Base-by-base conservation (phyloP, 176 grass and related monocot species). In the Oryza coarctata region DNA sequence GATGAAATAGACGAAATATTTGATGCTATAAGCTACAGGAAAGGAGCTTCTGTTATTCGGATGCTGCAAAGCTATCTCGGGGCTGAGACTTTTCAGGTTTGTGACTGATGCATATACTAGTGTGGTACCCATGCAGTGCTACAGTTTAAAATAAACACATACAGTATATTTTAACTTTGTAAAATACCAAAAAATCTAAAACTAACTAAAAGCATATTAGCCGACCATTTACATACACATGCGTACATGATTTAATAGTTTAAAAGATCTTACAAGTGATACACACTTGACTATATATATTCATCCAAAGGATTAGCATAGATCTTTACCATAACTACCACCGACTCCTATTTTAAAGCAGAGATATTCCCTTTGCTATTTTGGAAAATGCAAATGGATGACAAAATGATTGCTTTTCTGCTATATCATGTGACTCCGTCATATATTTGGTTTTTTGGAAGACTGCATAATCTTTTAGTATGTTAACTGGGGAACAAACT, bases 21-120 rank as follows among this genome's bases (percentile, higher is more conserved):
- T 86, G 92, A 98, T 91, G 95, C 90, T 87, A 98, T 98, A 89
- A 98, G 95, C 92, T 98, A 98, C 44, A 98, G 83, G 83, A 98
- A 95, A 91, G 95, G 95, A 29, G 95, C 95, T 20, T 79, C 95
- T 84, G 92, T 98, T 80, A 98, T 98, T 86, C 88, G 79, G 26
- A 98, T 98, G 95, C 82, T 98, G 82, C 92, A 98, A 85, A 98
- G 88, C 86, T 98, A 98, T 75, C 88, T 98, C 82, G 95, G 95
- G 61, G 95, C 95, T 88, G 95, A 98, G 64, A 73, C 33, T 74
- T 98, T 98, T 85, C 95, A 98, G 92, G 95, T 95, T 83, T 91
- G 75, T 13, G 83, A n/a, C n/a, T n/a, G n/a, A 73, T 75, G 20
- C 86, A 74, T 81, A 71, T 65, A 40, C 8, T 58, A 58, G 22